Conservation (phyloP, 371 early-diverging fungal genomes). For the Rhizopus microsporus region DNA sequence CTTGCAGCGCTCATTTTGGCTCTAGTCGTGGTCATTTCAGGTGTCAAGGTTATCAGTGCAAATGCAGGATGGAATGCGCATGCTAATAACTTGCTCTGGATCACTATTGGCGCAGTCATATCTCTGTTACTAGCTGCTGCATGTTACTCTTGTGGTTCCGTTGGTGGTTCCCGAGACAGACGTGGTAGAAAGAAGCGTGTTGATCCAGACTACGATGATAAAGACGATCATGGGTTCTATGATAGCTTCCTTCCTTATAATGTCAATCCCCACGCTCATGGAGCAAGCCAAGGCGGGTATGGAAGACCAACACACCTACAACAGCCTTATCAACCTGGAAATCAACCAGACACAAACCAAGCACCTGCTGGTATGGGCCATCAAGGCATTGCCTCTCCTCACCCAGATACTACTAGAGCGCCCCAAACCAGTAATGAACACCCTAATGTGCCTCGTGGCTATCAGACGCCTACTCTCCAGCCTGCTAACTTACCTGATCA, state of each 20-base stretch:
- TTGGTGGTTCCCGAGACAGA: neutral
- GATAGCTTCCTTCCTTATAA: neutral
- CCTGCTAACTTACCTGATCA: constrained; percentile 9
- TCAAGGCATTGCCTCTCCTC: neutral
- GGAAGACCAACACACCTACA: constrained; percentile 5
- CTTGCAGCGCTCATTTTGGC: constrained; percentile 33
- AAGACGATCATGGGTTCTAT: constrained; percentile 5
- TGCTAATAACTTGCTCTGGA: constrained; percentile 37
- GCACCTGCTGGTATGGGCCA: neutral
- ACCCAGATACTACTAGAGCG: neutral
- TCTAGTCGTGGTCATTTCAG: constrained; percentile 25
- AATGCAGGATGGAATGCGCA: constrained; percentile 26
- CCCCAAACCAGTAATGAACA: neutral
- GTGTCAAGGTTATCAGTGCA: constrained; percentile 18
- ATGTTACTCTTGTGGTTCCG: constrained; percentile 11
- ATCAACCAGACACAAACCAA: neutral
- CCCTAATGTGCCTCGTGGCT: constrained; percentile 15
- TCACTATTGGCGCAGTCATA: constrained; percentile 33
- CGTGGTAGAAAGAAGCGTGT: neutral
- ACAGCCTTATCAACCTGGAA: constrained; percentile 11
- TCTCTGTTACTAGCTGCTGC: constrained; percentile 21
- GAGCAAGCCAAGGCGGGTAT: constrained; percentile 5
- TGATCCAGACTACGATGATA: neutral
- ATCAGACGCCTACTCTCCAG: constrained; percentile 23
- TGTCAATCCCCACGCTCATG: constrained; percentile 3